These are phyloP conservation scores for Erythrobasidium yunnanense DNA, from an alignment of 768 basidiomycete species.

Conservation along the genomic window DNA sequence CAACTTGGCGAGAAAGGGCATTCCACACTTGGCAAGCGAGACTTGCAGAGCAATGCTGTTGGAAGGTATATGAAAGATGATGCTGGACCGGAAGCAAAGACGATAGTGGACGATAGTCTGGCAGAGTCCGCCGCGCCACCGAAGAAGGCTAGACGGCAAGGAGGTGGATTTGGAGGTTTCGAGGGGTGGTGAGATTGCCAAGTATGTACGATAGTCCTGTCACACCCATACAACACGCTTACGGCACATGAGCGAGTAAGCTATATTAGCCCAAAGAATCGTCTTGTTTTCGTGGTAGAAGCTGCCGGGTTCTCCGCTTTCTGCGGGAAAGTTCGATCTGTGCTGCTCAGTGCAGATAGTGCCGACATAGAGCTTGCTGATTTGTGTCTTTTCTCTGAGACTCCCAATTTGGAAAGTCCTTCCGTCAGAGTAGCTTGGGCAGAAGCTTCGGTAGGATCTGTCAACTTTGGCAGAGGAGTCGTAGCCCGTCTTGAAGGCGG, in stretches of 20 bases:
- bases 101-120: slow-evolving; percentile 27
- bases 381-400: no score
- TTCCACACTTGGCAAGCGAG: slow-evolving; percentile 46
- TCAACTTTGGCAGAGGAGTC: no score
- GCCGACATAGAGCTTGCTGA: not conserved
- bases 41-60: not conserved
- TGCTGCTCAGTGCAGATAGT: not conserved
- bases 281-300: not conserved
- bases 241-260: not conserved
- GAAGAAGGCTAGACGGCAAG: slow-evolving; percentile 64
- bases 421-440: no score
- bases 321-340: not conserved
- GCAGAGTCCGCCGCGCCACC: slow-evolving; percentile 1
- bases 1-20: slow-evolving; percentile 55
- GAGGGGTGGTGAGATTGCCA: slow-evolving; percentile 54
- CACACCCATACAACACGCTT: not conserved
- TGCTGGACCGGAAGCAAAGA: not conserved
- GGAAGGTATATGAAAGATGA: slow-evolving; percentile 1
- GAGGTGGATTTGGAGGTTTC: slow-evolving; percentile 82
- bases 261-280: no score
- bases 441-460: no score
- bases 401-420: no score
- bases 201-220: not conserved
- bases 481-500: no score
- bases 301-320: not conserved